phyloP scores from a whole-genome alignment of 2,329 filamentous ascomycete genomes.

The Zymoseptoria crescenta region DNA sequence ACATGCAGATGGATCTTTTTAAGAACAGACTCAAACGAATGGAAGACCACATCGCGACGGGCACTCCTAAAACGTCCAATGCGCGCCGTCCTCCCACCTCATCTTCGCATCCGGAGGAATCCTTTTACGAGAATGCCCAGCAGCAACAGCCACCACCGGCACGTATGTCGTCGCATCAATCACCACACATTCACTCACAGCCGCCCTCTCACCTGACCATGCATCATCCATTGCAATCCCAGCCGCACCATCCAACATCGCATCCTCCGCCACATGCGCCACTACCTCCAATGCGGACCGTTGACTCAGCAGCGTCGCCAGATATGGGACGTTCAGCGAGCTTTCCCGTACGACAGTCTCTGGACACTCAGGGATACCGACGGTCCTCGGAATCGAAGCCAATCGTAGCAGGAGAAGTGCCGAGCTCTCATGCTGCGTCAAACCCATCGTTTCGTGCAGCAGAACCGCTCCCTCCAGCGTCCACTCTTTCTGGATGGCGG shows the following conservation, averaged over 20 bases:
- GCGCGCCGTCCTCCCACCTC: background rate
- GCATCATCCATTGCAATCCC: background rate
- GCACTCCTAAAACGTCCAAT: background rate
- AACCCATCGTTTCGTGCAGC: conserved; percentile 7
- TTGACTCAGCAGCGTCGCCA: conserved; percentile 16
- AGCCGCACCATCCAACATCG: conserved; percentile 1
- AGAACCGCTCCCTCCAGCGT: conserved; percentile 19
- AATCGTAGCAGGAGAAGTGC: conserved; percentile 6
- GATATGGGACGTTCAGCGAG: conserved; percentile 10
- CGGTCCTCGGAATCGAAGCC: conserved; percentile 14
- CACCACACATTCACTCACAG: background rate
- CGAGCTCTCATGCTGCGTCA: conserved; percentile 5
- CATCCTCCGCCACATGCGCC: conserved; percentile 1
- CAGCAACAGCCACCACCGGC: background rate
- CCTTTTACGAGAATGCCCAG: background rate
- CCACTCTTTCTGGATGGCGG: conserved; percentile 24
- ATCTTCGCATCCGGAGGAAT: background rate
- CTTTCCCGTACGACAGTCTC: conserved; percentile 9
- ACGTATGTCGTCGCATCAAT: background rate
- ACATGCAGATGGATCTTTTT: conserved; percentile 41
- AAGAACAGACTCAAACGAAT: conserved; percentile 38
- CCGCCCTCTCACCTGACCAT: background rate
- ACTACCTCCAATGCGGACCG: conserved; percentile 23
- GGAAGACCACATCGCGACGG: conserved; percentile 18
- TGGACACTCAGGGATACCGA: conserved; percentile 12